phyloP scores from a whole-genome alignment of 2,329 filamentous ascomycete genomes.

The Alternaria consortialis region DNA sequence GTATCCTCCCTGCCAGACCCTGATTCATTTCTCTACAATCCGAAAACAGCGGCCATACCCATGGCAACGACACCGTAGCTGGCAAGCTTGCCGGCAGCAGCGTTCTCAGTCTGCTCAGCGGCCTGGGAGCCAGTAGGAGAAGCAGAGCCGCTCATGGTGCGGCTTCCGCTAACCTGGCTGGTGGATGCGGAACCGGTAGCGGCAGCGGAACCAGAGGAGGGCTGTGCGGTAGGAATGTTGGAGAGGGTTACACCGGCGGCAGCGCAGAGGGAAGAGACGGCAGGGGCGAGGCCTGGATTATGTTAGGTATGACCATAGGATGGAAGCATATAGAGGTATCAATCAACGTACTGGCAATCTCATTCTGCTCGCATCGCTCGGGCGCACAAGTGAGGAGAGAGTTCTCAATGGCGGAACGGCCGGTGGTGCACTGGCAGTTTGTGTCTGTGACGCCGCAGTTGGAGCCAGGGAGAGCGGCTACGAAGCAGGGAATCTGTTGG shows the following conservation, averaged over 20 bases:
- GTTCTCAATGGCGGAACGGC: constrained; percentile 45
- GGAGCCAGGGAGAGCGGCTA: constrained; percentile 56
- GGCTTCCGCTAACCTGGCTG: constrained; percentile 4
- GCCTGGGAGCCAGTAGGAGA: constrained; percentile 9
- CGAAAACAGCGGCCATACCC: constrained; percentile 34
- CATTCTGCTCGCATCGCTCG: constrained; percentile 47
- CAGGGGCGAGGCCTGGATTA: constrained; percentile 29
- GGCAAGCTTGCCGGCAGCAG: constrained; percentile 30
- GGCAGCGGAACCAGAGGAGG: constrained; percentile 11
- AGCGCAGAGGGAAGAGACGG: constrained; percentile 41
- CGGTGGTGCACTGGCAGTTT: constrained; percentile 62
- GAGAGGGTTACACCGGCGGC: constrained; percentile 37
- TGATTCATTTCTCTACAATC: constrained; percentile 25
- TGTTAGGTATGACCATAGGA: not conserved
- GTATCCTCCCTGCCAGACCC: not conserved
- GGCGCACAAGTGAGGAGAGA: constrained; percentile 55
- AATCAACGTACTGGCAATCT: constrained; percentile 51
- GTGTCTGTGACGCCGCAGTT: constrained; percentile 59
- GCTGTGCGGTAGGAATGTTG: constrained; percentile 26
- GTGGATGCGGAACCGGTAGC: constrained; percentile 14
- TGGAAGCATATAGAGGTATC: not conserved
- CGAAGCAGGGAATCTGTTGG: constrained; percentile 58
- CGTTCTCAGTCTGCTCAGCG: constrained; percentile 24
- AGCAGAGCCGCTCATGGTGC: constrained; percentile 8
- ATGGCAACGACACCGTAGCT: constrained; percentile 36